phyloP scores from a whole-genome alignment of 768 basidiomycete species.

The Boletus bicolor region DNA sequence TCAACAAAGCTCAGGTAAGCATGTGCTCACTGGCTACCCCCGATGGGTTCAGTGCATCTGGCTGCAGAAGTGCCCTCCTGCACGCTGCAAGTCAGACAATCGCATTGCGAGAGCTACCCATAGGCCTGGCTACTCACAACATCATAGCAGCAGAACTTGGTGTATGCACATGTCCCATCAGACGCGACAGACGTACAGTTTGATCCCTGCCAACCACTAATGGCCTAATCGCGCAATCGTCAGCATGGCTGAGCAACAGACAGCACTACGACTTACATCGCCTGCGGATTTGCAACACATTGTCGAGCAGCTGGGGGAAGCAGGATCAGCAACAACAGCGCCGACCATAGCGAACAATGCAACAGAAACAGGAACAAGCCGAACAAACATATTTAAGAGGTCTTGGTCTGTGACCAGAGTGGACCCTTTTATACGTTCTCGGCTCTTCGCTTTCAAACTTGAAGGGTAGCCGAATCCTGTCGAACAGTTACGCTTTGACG shows the following conservation, averaged over 20 bases:
- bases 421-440: slow-evolving; percentile 1
- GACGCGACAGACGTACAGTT: background rate
- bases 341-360: background rate
- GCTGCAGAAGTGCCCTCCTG: background rate
- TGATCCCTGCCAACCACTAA: background rate
- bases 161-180: background rate
- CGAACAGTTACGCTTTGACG: too few species aligned
- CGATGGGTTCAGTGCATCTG: background rate
- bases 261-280: background rate
- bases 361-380: background rate
- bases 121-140: background rate
- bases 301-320: background rate
- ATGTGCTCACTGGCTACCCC: background rate
- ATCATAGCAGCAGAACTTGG: slow-evolving; percentile 3
- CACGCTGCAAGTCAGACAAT: background rate
- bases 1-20: background rate
- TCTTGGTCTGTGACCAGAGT: background rate
- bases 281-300: background rate
- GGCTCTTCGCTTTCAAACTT: background rate
- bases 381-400: slow-evolving; percentile 6
- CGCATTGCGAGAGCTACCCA: background rate
- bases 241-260: background rate
- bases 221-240: background rate
- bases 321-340: background rate
- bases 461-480: too few species aligned